A percentile compares a stretch with the other conserved stretches of the same genome.
Evolutionary conservation across 2,329 filamentous ascomycete genomes (phyloP).

Genomic region (Pyrenophora seminiperda): DNA sequence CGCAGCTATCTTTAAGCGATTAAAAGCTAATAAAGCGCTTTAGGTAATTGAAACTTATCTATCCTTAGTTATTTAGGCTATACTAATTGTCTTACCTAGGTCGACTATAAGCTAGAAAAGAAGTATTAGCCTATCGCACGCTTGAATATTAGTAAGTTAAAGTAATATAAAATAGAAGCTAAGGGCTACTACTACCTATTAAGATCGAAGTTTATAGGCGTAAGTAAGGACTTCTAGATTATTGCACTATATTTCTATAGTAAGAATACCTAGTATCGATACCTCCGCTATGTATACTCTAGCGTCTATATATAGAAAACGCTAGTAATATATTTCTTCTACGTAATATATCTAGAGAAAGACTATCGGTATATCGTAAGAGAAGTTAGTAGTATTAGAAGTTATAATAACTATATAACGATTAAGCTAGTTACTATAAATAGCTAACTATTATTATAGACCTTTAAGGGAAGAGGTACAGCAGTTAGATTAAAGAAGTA

Average conservation of each 20-base stretch:
- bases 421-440: background rate
- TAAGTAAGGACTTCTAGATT: constrained; percentile 11
- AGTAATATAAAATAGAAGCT: constrained; percentile 2
- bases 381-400: constrained; percentile 5
- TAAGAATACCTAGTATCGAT: background rate
- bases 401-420: constrained; percentile 3
- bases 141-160: constrained; percentile 7
- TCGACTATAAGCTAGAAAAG: constrained; percentile 4
- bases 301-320: background rate
- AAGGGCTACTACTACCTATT: constrained; percentile 11
- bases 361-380: constrained; percentile 1
- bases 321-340: constrained; percentile 2
- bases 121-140: constrained; percentile 10
- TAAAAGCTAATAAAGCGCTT: constrained; percentile 5
- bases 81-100: constrained; percentile 1
- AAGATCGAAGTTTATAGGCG: background rate
- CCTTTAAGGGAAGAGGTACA: too few species aligned
- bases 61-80: background rate
- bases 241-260: background rate
- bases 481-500: too few species aligned
- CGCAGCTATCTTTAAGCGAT: background rate
- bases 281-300: constrained; percentile 5
- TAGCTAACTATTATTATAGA: background rate
- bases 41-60: constrained; percentile 1
- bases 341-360: constrained; percentile 3